Percentiles rank a stretch among this genome's conserved stretches.
phyloP scores from a whole-genome alignment of 2,329 filamentous ascomycete species.

The Hymenoscyphus infarciens region DNA sequence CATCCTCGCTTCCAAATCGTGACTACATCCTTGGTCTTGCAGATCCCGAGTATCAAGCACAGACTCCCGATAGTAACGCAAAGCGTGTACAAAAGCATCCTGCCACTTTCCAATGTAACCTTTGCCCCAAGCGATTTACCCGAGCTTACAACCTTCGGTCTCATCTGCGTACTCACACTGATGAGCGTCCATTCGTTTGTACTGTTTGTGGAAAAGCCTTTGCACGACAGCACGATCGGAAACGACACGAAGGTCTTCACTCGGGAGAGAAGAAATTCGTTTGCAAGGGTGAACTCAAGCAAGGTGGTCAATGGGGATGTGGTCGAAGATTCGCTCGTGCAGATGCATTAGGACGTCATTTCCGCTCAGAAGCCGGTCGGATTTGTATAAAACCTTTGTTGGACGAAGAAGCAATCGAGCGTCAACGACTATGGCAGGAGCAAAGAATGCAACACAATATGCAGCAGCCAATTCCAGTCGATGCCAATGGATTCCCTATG shows the following conservation, averaged over 20 bases:
- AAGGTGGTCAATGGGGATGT: conserved; percentile 84
- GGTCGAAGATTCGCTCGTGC: conserved; percentile 90
- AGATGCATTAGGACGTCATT: conserved; percentile 90
- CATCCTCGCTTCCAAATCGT: conserved; percentile 54
- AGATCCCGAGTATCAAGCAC: conserved; percentile 77
- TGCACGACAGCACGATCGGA: conserved; percentile 93
- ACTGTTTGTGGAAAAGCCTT: conserved; percentile 97
- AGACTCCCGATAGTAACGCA: conserved; percentile 53
- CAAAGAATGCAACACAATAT: conserved; percentile 67
- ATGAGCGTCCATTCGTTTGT: conserved; percentile 95
- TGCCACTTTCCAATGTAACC: conserved; percentile 88
- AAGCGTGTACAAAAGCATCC: conserved; percentile 97
- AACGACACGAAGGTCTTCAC: conserved; percentile 93
- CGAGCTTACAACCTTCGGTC: conserved; percentile 95
- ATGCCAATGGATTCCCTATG: conserved; percentile 56
- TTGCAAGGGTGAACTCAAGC: conserved; percentile 86
- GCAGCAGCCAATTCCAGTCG: conserved; percentile 58
- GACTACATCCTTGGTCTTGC: conserved; percentile 88
- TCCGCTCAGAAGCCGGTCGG: conserved; percentile 89
- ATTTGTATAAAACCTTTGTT: conserved; percentile 97
- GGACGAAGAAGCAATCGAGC: conserved; percentile 85
- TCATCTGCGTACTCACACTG: conserved; percentile 92
- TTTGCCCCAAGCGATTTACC: conserved; percentile 95
- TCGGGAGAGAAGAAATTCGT: conserved; percentile 99
- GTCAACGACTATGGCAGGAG: conserved; percentile 71